Percentiles rank a stretch among this genome's conserved stretches.
Evolutionary conservation across 2,329 filamentous ascomycete genomes (phyloP).

Genomic region (Fusarium ramigenum): DNA sequence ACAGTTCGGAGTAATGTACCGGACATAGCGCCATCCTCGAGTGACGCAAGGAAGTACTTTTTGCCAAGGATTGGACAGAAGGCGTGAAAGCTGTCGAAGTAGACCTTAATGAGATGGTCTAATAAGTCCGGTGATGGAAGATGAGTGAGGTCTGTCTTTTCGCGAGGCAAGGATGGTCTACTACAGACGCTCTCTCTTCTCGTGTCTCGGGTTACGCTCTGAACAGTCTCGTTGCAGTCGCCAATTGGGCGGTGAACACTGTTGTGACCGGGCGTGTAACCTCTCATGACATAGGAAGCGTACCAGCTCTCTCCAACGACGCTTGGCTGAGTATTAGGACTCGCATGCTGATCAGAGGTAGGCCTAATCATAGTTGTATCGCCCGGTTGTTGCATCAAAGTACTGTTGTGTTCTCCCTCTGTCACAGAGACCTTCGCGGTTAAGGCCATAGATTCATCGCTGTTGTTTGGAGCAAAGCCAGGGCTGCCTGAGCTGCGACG

Average conservation of each 20-base stretch:
- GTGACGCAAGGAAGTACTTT: background rate
- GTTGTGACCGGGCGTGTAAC: background rate
- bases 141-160: too few species aligned
- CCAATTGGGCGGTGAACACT: background rate
- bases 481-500: too few species aligned
- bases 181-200: rapidly evolving
- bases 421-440: rapidly evolving
- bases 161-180: rapidly evolving
- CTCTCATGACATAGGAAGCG: background rate
- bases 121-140: background rate
- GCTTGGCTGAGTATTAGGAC: background rate
- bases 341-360: background rate
- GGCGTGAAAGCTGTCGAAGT: background rate
- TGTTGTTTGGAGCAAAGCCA: rapidly evolving
- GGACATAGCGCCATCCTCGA: background rate
- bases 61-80: conserved; percentile 7
- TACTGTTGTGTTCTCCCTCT: too few species aligned
- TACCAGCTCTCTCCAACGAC: conserved; percentile 3
- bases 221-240: background rate
- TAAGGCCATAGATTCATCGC: background rate
- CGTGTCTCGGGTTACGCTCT: background rate
- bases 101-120: background rate
- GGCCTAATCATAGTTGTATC: rapidly evolving
- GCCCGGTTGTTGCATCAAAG: background rate
- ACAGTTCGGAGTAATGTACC: background rate